phyloP scores from a whole-genome alignment of 1,284 basidiomycete species.

The Marasmius tenuissimus region DNA sequence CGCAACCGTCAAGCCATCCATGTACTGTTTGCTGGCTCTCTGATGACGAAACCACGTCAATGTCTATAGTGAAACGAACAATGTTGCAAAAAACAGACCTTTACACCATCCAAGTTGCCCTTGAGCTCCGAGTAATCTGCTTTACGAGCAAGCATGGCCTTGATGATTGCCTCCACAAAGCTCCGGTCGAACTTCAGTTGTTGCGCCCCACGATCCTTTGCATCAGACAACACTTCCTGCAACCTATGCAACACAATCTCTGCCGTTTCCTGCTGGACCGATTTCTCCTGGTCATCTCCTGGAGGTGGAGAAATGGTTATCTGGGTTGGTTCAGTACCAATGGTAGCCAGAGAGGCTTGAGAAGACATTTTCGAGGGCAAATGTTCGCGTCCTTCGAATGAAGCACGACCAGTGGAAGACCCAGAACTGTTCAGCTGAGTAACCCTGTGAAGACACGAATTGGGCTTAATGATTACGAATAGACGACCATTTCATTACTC shows the following conservation, averaged over 20 bases:
- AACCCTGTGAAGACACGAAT: neutral
- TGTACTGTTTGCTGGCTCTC: conserved; percentile 88
- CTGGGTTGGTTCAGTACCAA: conserved; percentile 7
- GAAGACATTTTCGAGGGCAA: neutral
- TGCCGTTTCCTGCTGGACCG: conserved; percentile 35
- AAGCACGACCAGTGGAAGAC: neutral
- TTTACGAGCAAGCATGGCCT: conserved; percentile 67
- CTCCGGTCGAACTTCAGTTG: conserved; percentile 74
- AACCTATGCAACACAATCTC: conserved; percentile 53
- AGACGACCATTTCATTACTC: no score
- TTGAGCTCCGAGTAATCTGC: conserved; percentile 70
- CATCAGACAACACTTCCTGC: conserved; percentile 62
- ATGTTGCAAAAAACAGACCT: conserved; percentile 50
- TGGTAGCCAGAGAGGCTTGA: neutral
- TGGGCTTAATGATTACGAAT: neutral
- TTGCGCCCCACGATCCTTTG: conserved; percentile 60
- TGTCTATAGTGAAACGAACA: neutral
- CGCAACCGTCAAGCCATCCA: conserved; percentile 89
- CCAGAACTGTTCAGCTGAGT: neutral
- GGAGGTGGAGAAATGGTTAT: conserved; percentile 48
- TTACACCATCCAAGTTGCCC: conserved; percentile 80
- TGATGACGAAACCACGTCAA: conserved; percentile 28
- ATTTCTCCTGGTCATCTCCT: conserved; percentile 28
- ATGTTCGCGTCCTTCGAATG: neutral
- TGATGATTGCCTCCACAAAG: conserved; percentile 74